Evolutionary conservation across 331 rosid genomes (phyloP), one percentile per base, ranked within the genome.

Genomic region (Phaseolus coccineus): DNA sequence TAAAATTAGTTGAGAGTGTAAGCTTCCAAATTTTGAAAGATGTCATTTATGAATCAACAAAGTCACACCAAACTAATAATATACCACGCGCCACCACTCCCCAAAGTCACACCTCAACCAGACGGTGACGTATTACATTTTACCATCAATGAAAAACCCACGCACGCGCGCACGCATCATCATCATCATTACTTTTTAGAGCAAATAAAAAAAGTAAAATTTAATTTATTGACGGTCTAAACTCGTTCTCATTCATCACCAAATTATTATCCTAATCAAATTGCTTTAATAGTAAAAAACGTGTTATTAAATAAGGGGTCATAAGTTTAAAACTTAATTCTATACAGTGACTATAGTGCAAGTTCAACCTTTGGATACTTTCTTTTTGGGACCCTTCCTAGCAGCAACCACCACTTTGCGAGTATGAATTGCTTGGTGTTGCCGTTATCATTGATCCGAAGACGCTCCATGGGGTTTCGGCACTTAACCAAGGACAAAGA

Each of bases 341-440:
- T 8, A 64, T 2, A 37, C 39, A 35, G 50, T 64, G 16, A 37
- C 48, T n/a, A 11, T 11, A 8, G 28, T 65, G 16, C 71, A 9
- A 10, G 50, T 39, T 65, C 71, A 65, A 65, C 71, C 1, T 19
- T 33, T 65, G 31, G 71, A 39, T 31, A 8, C 8, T 33, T 39
- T 65, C 51, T 37, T 33, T 5, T 48, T 3, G 16, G 40, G 62
- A 13, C 76, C 31, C n/a, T 51, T 31, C n/a, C 8, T 48, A 15
- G 47, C 47, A 15, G 2, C 56, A 50, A 56, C 46, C 28, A 47
- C 15, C 8, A 4, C 46, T 15, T 28, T 50, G 14, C 31, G 1
- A 13, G 10, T 59, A 94, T 94, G 97, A 89, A 81, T 84, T 94
- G 97, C 85, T 81, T 94, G 75, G 97, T 90, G 5, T 42, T 85